These are phyloP conservation scores for Crassisporium funariophilum DNA, from an alignment of 768 basidiomycete genomes.

Conservation along the genomic window DNA sequence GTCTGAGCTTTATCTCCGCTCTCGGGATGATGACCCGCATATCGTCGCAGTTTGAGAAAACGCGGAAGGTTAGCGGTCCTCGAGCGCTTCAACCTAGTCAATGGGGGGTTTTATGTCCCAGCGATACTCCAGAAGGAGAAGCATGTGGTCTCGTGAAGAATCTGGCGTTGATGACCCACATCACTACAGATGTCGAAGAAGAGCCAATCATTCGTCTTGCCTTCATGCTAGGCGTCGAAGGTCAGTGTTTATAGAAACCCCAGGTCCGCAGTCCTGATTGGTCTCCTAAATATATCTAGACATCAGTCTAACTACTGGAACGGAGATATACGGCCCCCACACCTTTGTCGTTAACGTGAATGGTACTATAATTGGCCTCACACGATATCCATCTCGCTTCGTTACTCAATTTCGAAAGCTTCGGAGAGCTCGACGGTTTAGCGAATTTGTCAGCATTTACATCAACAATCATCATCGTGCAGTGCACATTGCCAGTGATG, in stretches of 20 bases:
- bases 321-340: conserved; percentile 92
- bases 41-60: conserved; percentile 98
- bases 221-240: conserved; percentile 97
- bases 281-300: conserved; percentile 46
- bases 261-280: conserved; percentile 1
- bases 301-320: conserved; percentile 88
- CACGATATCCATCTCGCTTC: conserved; percentile 81
- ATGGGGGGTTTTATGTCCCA: conserved; percentile 98
- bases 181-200: conserved; percentile 98
- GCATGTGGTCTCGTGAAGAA: conserved; percentile 99
- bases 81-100: conserved; percentile 96
- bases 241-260: conserved; percentile 39
- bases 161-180: conserved; percentile 98
- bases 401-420: conserved; percentile 90
- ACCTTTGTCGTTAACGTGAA: conserved; percentile 97
- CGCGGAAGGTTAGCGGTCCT: conserved; percentile 96
- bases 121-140: conserved; percentile 99
- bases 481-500: conserved; percentile 96
- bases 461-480: conserved; percentile 94
- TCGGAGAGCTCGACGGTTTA: conserved; percentile 87
- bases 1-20: conserved; percentile 94
- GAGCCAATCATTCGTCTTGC: conserved; percentile 87
- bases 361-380: conserved; percentile 93
- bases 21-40: conserved; percentile 99
- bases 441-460: conserved; percentile 96